Conservation (phyloP, 1,284 basidiomycete species). For the Cutaneotrichosporon mucoides region DNA sequence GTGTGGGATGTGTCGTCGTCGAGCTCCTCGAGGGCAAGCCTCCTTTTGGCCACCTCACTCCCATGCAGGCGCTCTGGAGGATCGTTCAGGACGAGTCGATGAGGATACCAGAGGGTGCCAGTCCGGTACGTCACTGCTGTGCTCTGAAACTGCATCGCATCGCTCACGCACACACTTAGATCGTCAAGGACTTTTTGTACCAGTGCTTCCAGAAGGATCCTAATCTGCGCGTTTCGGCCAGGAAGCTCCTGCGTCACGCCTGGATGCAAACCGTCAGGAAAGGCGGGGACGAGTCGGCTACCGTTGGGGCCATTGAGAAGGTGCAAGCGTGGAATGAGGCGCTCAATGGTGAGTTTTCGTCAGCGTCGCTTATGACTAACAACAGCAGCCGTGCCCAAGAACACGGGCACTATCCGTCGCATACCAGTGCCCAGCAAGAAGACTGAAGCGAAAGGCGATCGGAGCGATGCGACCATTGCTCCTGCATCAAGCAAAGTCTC, state of each 20-base stretch:
- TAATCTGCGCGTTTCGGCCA: conserved; percentile 87
- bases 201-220: conserved; percentile 98
- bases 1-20: conserved; percentile 93
- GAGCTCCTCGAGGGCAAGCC: conserved; percentile 94
- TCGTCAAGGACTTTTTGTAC: conserved; percentile 92
- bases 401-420: conserved; percentile 30
- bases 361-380: background rate
- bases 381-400: conserved; percentile 39
- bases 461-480: conserved; percentile 1
- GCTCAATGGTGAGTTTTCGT: conserved; percentile 64
- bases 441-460: background rate
- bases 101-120: conserved; percentile 89
- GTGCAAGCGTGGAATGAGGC: conserved; percentile 99
- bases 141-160: too few species aligned
- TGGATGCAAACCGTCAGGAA: conserved; percentile 79
- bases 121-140: conserved; percentile 51
- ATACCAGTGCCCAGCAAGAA: conserved; percentile 6
- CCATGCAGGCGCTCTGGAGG: conserved; percentile 96
- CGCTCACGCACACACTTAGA: conserved; percentile 50
- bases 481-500: background rate
- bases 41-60: conserved; percentile 90
- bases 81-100: conserved; percentile 98
- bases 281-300: background rate
- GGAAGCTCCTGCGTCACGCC: conserved; percentile 85
- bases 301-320: conserved; percentile 70